Percentiles rank a stretch among this genome's conserved stretches.
phyloP scores from a whole-genome alignment of 2,329 filamentous ascomycete species.

The Hawksworthiomyces lignivorus region DNA sequence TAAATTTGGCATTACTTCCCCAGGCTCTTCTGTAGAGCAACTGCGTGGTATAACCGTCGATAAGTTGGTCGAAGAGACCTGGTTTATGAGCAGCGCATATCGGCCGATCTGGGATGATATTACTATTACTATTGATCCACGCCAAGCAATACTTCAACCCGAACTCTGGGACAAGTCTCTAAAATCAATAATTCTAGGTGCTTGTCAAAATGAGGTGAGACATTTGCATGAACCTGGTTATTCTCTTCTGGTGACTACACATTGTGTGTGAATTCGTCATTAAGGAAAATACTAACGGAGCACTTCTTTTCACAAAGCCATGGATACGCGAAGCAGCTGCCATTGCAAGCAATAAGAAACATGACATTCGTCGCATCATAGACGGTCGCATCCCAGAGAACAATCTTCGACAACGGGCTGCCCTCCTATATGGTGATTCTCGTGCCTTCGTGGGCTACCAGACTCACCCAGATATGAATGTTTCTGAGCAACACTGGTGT shows the following conservation, averaged over 20 bases:
- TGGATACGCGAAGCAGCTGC: conserved; percentile 1
- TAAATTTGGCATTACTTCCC: background rate
- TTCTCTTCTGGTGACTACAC: no score
- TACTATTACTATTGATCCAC: conserved; percentile 3
- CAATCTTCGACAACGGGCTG: background rate
- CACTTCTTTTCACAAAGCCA: no score
- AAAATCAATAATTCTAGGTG: background rate
- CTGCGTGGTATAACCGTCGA: background rate
- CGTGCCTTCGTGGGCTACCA: background rate
- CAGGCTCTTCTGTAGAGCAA: background rate
- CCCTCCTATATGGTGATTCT: background rate
- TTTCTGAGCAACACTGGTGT: background rate
- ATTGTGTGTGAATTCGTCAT: no score
- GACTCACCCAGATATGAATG: background rate
- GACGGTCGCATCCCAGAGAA: background rate
- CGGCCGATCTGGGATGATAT: conserved; percentile 8
- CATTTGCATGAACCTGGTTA: background rate
- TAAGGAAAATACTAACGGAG: no score
- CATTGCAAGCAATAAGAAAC: background rate
- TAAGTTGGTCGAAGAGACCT: background rate
- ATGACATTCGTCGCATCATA: background rate
- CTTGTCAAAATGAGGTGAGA: conserved; percentile 1
- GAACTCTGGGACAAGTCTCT: conserved; percentile 1
- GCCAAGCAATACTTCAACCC: background rate
- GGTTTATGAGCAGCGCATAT: background rate